These are phyloP conservation scores for Xylaria grammica DNA, from an alignment of 495 filamentous ascomycete species.

Conservation along the genomic window DNA sequence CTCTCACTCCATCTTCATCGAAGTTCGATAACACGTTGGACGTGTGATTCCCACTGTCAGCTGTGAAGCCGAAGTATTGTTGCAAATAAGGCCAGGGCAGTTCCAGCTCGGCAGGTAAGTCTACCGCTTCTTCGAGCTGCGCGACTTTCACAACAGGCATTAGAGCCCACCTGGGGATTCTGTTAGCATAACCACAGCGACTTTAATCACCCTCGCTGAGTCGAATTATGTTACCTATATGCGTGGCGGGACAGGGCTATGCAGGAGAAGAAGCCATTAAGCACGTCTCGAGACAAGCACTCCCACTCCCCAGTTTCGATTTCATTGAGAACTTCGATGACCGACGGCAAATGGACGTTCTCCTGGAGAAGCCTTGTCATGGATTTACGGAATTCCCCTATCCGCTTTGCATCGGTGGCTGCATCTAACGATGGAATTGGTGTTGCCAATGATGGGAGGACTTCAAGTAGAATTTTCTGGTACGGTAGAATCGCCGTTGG, in stretches of 20 bases:
- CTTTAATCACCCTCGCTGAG: no score
- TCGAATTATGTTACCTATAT: constrained; percentile 34
- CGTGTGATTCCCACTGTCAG: constrained; percentile 45
- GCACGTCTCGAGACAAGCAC: constrained; percentile 34
- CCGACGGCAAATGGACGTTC: constrained; percentile 32
- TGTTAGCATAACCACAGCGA: not conserved
- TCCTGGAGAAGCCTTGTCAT: constrained; percentile 26
- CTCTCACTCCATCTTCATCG: not conserved
- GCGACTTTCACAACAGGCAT: constrained; percentile 49
- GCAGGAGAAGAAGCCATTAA: constrained; percentile 48
- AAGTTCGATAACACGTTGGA: constrained; percentile 24
- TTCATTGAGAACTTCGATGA: constrained; percentile 29
- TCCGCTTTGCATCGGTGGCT: not conserved
- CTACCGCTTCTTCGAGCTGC: constrained; percentile 44
- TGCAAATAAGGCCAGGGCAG: constrained; percentile 47
- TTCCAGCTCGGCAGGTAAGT: constrained; percentile 43
- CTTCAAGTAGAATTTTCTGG: not conserved
- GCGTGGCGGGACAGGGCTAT: constrained; percentile 44
- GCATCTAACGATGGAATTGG: not conserved
- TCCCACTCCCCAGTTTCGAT: constrained; percentile 35
- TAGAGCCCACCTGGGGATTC: constrained; percentile 36
- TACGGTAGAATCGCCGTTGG: not conserved
- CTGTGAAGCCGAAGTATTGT: constrained; percentile 40
- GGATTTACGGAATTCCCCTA: not conserved
- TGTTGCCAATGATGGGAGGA: not conserved